A percentile compares a stretch with the other conserved stretches of the same genome.
Evolutionary conservation across 2,329 filamentous ascomycete species (phyloP).

Genomic region (Colletotrichum sp.): DNA sequence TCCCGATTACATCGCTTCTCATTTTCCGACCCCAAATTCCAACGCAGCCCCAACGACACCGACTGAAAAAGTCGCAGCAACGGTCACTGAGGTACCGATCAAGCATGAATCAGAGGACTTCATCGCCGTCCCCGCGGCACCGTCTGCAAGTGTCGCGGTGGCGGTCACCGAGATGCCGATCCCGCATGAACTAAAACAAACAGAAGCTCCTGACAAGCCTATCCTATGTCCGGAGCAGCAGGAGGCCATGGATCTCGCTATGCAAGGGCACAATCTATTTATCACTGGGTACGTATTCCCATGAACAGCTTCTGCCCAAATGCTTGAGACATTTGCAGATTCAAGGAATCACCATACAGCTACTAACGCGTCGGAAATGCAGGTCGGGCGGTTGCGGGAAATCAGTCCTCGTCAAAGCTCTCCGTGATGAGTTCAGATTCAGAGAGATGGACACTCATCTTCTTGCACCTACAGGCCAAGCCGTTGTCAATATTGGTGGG

Average conservation of each 20-base stretch:
- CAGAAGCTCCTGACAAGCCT: too few relatives aligned
- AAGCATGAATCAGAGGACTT: too few relatives aligned
- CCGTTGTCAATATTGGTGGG: slow-evolving; percentile 62
- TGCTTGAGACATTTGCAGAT: too few relatives aligned
- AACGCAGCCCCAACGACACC: neutral
- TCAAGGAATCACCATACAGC: too few relatives aligned
- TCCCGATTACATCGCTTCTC: neutral
- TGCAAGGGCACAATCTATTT: slow-evolving; percentile 62
- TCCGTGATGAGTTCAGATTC: too few relatives aligned
- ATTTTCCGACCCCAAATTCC: neutral
- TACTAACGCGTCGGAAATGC: too few relatives aligned
- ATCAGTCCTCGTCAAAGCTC: neutral
- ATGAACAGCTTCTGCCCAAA: too few relatives aligned
- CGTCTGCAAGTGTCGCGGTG: too few relatives aligned
- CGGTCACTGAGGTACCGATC: neutral
- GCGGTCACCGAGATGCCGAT: too few relatives aligned
- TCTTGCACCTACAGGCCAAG: slow-evolving; percentile 62
- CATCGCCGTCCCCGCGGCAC: too few relatives aligned
- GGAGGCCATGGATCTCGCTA: slow-evolving; percentile 44
- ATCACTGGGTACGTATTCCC: slow-evolving; percentile 56
- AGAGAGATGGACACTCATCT: slow-evolving; percentile 36
- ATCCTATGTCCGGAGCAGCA: neutral
- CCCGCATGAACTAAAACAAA: too few relatives aligned
- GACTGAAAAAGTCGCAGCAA: neutral
- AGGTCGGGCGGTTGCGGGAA: neutral